phyloP scores from a whole-genome alignment of 805 yeast species.

The Candida palmyrensis region DNA sequence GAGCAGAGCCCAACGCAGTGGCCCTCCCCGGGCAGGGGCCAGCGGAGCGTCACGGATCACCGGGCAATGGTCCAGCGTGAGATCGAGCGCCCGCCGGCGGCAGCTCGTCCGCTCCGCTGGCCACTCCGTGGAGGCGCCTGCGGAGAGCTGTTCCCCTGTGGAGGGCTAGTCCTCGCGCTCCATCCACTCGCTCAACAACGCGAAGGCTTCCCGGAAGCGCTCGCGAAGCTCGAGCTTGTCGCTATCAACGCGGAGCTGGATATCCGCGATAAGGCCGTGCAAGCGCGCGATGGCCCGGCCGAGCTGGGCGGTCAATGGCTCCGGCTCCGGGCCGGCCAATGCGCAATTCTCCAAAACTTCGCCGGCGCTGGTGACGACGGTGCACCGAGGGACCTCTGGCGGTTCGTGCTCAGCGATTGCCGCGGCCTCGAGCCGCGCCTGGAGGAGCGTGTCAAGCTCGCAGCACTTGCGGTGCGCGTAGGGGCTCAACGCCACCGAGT shows the following conservation, averaged over 20 bases:
- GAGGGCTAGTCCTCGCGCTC: no score
- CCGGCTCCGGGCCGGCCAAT: slow-evolving; percentile 2
- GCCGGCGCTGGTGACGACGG: background rate
- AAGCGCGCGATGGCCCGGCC: slow-evolving; percentile 11
- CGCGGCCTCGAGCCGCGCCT: slow-evolving; percentile 10
- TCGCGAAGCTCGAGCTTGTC: slow-evolving; percentile 24
- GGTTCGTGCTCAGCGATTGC: background rate
- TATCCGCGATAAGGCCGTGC: slow-evolving; percentile 32
- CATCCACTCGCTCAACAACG: slow-evolving; percentile 24
- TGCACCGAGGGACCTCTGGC: background rate
- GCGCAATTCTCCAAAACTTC: background rate
- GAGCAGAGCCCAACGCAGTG: no score
- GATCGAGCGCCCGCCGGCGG: no score
- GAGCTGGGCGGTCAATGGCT: slow-evolving; percentile 2
- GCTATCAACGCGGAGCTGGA: slow-evolving; percentile 23
- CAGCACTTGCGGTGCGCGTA: slow-evolving; percentile 29
- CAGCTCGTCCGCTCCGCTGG: no score
- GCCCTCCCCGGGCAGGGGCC: no score
- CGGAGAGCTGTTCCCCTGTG: no score
- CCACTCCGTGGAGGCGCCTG: no score
- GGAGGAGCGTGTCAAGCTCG: slow-evolving; percentile 21
- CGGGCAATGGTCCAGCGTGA: no score
- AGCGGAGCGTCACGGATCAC: no score
- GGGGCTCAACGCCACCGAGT: slow-evolving; percentile 25
- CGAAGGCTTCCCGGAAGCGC: slow-evolving; percentile 16